Percentiles rank a stretch among this genome's conserved stretches.
These are phyloP conservation scores for Pezicula carpinea DNA, from an alignment of 2,329 filamentous ascomycete genomes.

Conservation along the genomic window DNA sequence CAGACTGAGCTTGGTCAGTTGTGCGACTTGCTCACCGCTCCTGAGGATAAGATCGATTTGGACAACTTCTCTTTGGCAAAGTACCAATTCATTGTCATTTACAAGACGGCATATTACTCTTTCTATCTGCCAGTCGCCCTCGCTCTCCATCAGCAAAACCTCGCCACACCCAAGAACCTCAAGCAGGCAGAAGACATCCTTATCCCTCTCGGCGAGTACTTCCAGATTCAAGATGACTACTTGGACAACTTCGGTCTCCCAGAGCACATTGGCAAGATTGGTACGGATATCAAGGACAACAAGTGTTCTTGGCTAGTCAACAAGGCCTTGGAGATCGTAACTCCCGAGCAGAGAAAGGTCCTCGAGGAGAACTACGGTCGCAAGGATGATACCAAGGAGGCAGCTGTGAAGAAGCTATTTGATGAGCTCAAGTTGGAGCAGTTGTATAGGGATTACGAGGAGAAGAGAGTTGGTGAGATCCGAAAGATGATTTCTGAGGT, in stretches of 20 bases:
- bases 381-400: conserved; percentile 81
- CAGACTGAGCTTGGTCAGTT: conserved; percentile 95
- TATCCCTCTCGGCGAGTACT: conserved; percentile 97
- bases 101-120: conserved; percentile 99
- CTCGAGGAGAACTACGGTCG: conserved; percentile 91
- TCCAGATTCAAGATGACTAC: conserved; percentile 98
- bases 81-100: conserved; percentile 97
- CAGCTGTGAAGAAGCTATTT: conserved; percentile 82
- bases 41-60: conserved; percentile 88
- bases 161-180: conserved; percentile 84
- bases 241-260: conserved; percentile 96
- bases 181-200: conserved; percentile 87
- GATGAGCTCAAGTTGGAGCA: conserved; percentile 80
- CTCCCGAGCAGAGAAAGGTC: conserved; percentile 78
- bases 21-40: conserved; percentile 91
- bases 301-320: conserved; percentile 99
- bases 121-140: conserved; percentile 97
- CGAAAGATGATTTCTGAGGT: conserved; percentile 69
- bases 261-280: conserved; percentile 93
- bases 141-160: conserved; percentile 77
- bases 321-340: conserved; percentile 77
- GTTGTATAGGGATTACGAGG: conserved; percentile 84
- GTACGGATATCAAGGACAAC: conserved; percentile 98
- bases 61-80: conserved; percentile 94
- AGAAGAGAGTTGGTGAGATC: conserved; percentile 77